phyloP scores from a whole-genome alignment of 345 rosid species.

The Pistacia atlantica region DNA sequence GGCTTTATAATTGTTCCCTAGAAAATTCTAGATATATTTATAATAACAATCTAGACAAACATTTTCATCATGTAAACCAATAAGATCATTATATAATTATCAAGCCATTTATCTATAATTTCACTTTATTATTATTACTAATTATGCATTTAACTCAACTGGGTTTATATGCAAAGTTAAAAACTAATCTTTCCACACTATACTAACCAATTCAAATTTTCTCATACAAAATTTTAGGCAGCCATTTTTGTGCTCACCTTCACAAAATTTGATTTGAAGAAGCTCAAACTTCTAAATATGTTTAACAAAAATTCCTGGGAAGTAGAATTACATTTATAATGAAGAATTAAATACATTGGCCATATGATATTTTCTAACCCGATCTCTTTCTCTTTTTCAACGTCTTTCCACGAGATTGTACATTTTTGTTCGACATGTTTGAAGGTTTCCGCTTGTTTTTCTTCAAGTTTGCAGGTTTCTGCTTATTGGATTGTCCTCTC shows the following conservation, averaged over 20 bases:
- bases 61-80: too few species aligned
- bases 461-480: conserved; percentile 16
- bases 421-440: not conserved
- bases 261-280: not conserved
- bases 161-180: not conserved
- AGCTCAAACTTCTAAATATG: not conserved
- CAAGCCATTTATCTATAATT: too few species aligned
- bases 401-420: conserved; percentile 23
- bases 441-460: conserved; percentile 23
- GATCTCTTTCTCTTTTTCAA: conserved; percentile 35
- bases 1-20: too few species aligned
- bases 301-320: not conserved
- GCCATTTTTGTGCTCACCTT: not conserved
- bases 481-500: conserved; percentile 30
- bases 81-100: too few species aligned
- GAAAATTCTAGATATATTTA: too few species aligned
- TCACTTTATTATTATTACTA: too few species aligned
- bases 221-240: not conserved
- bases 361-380: not conserved
- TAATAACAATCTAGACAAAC: too few species aligned
- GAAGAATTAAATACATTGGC: not conserved
- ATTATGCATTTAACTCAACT: not conserved
- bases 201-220: not conserved
- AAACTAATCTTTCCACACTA: not conserved
- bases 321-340: not conserved